Conservation (phyloP, 148 eudicot species). For the Dianthus caryophyllus region DNA sequence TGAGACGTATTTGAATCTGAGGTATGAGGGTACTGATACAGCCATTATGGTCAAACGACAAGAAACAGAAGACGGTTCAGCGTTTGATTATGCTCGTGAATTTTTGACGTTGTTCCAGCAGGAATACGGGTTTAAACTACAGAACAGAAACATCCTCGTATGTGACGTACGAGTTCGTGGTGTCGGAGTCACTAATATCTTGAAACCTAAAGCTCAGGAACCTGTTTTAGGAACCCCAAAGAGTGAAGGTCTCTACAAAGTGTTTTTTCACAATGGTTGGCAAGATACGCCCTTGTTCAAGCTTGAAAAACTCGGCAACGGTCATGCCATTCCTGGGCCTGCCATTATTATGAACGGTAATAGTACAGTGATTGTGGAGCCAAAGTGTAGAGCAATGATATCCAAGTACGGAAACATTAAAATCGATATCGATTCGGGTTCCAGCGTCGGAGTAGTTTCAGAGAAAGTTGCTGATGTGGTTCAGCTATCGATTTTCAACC, state of each 20-base stretch:
- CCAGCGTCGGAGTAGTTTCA: constrained; percentile 35
- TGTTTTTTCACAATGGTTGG: constrained; percentile 70
- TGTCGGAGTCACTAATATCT: constrained; percentile 81
- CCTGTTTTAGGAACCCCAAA: constrained; percentile 45
- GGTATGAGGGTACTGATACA: constrained; percentile 96
- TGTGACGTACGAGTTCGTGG: constrained; percentile 98
- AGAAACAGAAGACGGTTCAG: constrained; percentile 37
- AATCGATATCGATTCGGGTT: constrained; percentile 60
- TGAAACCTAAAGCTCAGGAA: constrained; percentile 62
- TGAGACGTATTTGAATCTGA: constrained; percentile 75
- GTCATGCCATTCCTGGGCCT: constrained; percentile 74
- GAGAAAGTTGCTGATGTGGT: constrained; percentile 95
- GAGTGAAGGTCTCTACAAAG: constrained; percentile 50
- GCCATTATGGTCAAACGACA: constrained; percentile 85
- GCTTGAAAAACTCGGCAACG: constrained; percentile 68
- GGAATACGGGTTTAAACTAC: constrained; percentile 90
- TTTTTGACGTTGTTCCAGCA: constrained; percentile 75
- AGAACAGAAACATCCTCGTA: constrained; percentile 66
- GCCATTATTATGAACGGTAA: constrained; percentile 97
- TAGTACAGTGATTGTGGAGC: constrained; percentile 89
- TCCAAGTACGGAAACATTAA: constrained; percentile 90
- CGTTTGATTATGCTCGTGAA: constrained; percentile 69
- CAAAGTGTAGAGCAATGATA: constrained; percentile 65
- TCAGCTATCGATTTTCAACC: constrained; percentile 88
- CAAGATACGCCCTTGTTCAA: constrained; percentile 74